These are phyloP conservation scores for Colletotrichum sp. DNA, from an alignment of 2,329 filamentous ascomycete species.

Conservation along the genomic window DNA sequence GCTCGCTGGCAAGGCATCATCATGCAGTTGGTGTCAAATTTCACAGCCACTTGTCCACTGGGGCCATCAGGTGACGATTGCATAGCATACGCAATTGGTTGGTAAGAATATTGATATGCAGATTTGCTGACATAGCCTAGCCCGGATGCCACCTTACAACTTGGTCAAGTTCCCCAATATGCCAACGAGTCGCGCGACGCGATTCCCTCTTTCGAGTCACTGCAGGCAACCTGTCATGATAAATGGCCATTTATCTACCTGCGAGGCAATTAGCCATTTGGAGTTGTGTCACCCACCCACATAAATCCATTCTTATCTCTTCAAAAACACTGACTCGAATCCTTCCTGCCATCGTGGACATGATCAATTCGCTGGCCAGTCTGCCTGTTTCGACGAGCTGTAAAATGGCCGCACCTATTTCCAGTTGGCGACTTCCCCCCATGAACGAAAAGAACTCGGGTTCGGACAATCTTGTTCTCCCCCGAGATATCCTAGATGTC, in stretches of 20 bases:
- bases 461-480: rapidly evolving
- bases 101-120: not conserved
- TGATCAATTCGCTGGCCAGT: too few relatives aligned
- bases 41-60: not conserved
- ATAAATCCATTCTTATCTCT: not conserved
- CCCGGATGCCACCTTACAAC: not conserved
- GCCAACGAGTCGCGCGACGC: rapidly evolving
- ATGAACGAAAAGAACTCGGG: not conserved
- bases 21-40: not conserved
- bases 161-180: rapidly evolving
- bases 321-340: not conserved
- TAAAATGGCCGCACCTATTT: not conserved
- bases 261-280: too few relatives aligned
- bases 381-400: too few relatives aligned
- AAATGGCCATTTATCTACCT: not conserved
- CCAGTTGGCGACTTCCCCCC: not conserved
- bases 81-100: rapidly evolving
- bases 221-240: rapidly evolving
- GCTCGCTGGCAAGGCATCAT: not conserved
- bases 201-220: rapidly evolving
- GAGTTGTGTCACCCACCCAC: not conserved
- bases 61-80: not conserved
- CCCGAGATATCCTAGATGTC: not conserved
- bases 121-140: not conserved
- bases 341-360: rapidly evolving